Conservation (phyloP, 208 protist genomes). For the Eutreptiella sp. region DNA sequence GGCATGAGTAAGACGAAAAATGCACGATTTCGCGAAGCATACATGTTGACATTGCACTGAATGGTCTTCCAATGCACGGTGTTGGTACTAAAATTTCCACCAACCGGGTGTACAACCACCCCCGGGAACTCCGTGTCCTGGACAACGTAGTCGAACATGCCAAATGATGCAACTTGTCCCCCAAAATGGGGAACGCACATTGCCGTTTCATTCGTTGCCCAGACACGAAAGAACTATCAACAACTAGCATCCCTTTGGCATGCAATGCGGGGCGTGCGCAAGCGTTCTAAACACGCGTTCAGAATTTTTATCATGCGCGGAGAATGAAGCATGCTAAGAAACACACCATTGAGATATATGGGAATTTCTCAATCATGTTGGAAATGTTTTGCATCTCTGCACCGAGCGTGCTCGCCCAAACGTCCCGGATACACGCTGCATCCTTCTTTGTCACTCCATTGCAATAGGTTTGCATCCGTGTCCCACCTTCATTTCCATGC, state of each 20-base stretch:
- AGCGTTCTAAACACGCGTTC: too few relatives aligned
- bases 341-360: slow-evolving; percentile 72
- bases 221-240: too few relatives aligned
- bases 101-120: slow-evolving; percentile 90
- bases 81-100: slow-evolving; percentile 81
- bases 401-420: slow-evolving; percentile 94
- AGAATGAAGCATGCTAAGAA: slow-evolving; percentile 4
- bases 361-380: slow-evolving; percentile 88
- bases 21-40: too few relatives aligned
- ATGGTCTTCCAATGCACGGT: slow-evolving; percentile 94
- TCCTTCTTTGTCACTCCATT: too few relatives aligned
- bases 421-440: slow-evolving; percentile 86
- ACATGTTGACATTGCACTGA: slow-evolving; percentile 95
- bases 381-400: slow-evolving; percentile 90
- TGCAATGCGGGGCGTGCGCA: too few relatives aligned
- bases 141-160: slow-evolving; percentile 38
- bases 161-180: not conserved
- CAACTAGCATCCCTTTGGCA: not conserved
- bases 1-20: too few relatives aligned
- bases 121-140: slow-evolving; percentile 99
- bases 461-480: too few relatives aligned
- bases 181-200: not conserved
- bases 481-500: too few relatives aligned
- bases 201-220: too few relatives aligned
- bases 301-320: not conserved